These are phyloP conservation scores for Solanum dulcamara DNA, from an alignment of 257 asterid species.

Conservation along the genomic window DNA sequence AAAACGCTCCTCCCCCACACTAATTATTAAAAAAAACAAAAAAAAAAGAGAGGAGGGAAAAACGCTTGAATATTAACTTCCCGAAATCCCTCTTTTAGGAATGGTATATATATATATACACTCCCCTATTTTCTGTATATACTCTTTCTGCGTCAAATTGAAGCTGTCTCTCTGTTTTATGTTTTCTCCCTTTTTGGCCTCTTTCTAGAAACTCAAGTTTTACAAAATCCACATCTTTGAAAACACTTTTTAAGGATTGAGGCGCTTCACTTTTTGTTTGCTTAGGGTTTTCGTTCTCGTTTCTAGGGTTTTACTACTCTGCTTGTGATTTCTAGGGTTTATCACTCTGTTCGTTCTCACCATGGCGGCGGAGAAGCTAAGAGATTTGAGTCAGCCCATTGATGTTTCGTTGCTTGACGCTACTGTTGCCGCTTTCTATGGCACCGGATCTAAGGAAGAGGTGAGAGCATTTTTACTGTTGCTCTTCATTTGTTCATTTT, in stretches of 20 bases:
- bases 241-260: not conserved
- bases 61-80: not conserved
- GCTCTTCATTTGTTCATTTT: not conserved
- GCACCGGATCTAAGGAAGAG: slow-evolving; percentile 98
- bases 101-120: not conserved
- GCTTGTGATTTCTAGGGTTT: slow-evolving; percentile 20
- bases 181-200: slow-evolving; percentile 6
- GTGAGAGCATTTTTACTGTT: slow-evolving; percentile 18
- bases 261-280: not conserved
- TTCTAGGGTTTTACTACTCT: slow-evolving; percentile 16
- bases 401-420: slow-evolving; percentile 86
- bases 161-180: slow-evolving; percentile 33
- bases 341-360: slow-evolving; percentile 16
- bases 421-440: slow-evolving; percentile 86
- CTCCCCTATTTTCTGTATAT: slow-evolving; percentile 6
- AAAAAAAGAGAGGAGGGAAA: not conserved
- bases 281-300: not conserved
- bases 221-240: not conserved
- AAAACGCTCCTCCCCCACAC: not conserved
- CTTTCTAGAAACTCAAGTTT: not conserved
- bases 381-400: slow-evolving; percentile 87
- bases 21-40: not conserved
- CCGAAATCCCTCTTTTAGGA: not conserved
- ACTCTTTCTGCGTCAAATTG: slow-evolving; percentile 40
- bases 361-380: slow-evolving; percentile 81